A percentile compares a stretch with the other conserved stretches of the same genome.
Conservation (phyloP, 805 yeast species). For the Osmozyma mogii region DNA sequence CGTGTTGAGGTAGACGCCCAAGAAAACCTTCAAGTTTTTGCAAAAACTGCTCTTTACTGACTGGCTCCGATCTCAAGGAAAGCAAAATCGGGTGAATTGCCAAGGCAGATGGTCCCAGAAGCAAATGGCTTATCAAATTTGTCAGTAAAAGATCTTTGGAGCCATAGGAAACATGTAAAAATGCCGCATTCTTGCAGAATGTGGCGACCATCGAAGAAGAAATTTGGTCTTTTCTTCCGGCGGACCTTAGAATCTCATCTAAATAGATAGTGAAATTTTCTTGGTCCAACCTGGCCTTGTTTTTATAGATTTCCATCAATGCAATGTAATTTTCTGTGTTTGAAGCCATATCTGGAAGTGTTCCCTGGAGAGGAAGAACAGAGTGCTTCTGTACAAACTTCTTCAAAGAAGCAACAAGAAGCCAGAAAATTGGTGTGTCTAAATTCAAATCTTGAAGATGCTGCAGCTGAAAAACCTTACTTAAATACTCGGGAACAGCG, state of each 20-base stretch:
- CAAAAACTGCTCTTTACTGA: background rate
- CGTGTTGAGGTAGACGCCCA: background rate
- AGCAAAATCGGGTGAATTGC: too few species aligned
- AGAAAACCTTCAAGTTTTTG: background rate
- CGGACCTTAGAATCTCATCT: constrained; percentile 18
- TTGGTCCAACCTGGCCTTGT: constrained; percentile 47
- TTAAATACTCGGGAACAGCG: constrained; percentile 22
- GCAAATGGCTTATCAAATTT: too few species aligned
- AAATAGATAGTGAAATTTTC: constrained; percentile 26
- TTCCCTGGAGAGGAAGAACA: constrained; percentile 65
- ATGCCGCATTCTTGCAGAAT: constrained; percentile 59
- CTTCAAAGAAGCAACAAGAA: constrained; percentile 45
- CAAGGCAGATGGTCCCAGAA: too few species aligned
- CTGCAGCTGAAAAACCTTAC: constrained; percentile 12
- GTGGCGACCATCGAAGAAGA: constrained; percentile 27
- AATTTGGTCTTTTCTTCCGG: constrained; percentile 21
- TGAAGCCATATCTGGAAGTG: constrained; percentile 84
- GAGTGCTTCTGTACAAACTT: constrained; percentile 33
- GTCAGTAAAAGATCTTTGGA: too few species aligned
- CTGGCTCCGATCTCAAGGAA: background rate
- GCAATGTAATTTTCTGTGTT: constrained; percentile 53
- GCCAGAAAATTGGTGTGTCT: constrained; percentile 48
- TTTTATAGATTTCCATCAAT: constrained; percentile 50
- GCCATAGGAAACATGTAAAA: constrained; percentile 44
- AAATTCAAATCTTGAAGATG: constrained; percentile 1